A percentile compares a stretch with the other conserved stretches of the same genome.
These are phyloP conservation scores for Colletotrichum falcatum DNA, from an alignment of 2,329 filamentous ascomycete genomes.

Conservation along the genomic window DNA sequence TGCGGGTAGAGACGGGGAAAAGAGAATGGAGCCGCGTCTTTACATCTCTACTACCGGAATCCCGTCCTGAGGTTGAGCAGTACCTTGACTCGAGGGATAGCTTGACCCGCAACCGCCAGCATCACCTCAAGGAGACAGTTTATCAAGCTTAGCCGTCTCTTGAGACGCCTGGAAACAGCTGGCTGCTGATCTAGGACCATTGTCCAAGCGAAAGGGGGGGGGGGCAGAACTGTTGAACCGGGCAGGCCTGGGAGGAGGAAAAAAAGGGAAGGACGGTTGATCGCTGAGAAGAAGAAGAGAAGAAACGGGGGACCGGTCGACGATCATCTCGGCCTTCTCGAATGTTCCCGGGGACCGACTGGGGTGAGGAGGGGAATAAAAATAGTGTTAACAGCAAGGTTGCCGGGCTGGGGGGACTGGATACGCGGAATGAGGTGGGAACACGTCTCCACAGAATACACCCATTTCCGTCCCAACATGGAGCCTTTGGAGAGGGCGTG, in stretches of 20 bases:
- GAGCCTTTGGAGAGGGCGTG: not conserved
- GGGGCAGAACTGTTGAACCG: not conserved
- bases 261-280: not conserved
- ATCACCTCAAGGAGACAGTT: not conserved
- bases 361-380: constrained; percentile 9
- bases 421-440: not conserved
- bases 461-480: constrained; percentile 6
- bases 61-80: not conserved
- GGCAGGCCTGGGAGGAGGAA: not conserved
- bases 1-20: not conserved
- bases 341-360: not conserved
- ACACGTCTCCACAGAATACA: not conserved
- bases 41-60: too few relatives aligned
- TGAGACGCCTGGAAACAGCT: not conserved
- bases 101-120: not conserved
- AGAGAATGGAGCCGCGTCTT: too few relatives aligned
- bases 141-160: not conserved
- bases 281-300: too few relatives aligned
- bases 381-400: constrained; percentile 10
- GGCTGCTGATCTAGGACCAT: too few relatives aligned
- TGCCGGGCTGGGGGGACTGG: not conserved
- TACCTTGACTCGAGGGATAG: not conserved
- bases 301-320: too few relatives aligned
- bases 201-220: too few relatives aligned
- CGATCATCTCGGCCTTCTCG: not conserved